These are phyloP conservation scores for Prunella vulgaris DNA, from an alignment of 257 asterid species.

Conservation along the genomic window DNA sequence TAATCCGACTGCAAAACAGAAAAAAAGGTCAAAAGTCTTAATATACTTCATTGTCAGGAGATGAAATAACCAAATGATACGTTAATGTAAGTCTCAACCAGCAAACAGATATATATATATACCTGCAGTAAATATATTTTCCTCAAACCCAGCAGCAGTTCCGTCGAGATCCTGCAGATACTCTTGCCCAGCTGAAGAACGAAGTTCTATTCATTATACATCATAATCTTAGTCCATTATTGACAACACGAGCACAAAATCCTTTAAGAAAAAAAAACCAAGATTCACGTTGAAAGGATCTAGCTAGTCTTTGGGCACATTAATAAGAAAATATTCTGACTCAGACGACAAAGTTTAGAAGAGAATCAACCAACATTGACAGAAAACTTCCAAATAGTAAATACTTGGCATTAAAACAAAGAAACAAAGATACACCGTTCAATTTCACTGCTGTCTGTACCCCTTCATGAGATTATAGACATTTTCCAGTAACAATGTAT, in stretches of 20 bases:
- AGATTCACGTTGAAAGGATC: neutral
- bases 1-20: slow-evolving; percentile 64
- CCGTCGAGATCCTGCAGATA: slow-evolving; percentile 72
- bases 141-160: slow-evolving; percentile 83
- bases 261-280: neutral
- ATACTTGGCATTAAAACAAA: neutral
- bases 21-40: neutral
- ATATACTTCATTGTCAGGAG: neutral
- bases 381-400: neutral
- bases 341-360: neutral
- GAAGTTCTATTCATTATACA: slow-evolving; percentile 55
- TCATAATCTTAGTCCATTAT: slow-evolving; percentile 13
- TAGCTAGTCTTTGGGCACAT: too few relatives aligned
- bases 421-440: too few relatives aligned
- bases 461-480: too few relatives aligned
- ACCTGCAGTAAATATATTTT: slow-evolving; percentile 65
- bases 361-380: neutral
- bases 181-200: slow-evolving; percentile 78
- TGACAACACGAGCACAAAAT: neutral
- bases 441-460: too few relatives aligned
- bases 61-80: neutral
- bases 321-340: neutral
- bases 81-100: neutral
- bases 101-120: slow-evolving; percentile 24
- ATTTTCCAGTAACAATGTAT: too few relatives aligned